Evolutionary conservation across 176 grass and related monocot species (phyloP).

Genomic region (Avena atlantica): DNA sequence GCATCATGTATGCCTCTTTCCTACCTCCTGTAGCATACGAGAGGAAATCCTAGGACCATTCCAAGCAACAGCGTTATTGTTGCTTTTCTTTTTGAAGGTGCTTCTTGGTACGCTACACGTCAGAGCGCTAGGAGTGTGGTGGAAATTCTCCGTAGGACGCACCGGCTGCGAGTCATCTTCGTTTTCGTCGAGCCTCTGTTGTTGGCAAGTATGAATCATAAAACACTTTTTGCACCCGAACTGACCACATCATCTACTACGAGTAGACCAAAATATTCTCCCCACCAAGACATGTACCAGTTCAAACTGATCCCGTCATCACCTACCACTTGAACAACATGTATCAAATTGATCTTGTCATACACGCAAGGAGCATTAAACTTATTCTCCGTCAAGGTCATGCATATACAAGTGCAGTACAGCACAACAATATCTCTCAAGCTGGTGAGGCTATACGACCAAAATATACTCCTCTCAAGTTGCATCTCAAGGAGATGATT

Average conservation of each 20-base stretch:
- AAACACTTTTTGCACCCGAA: neutral
- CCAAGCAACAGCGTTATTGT: no score
- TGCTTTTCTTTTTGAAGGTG: no score
- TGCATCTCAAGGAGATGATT: conserved; percentile 17
- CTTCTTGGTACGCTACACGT: no score
- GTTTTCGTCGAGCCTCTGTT: no score
- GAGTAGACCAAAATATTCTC: neutral
- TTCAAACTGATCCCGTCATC: neutral
- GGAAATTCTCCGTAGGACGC: no score
- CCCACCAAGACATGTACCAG: neutral
- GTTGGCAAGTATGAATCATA: no score
- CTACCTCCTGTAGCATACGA: no score
- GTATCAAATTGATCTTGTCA: neutral
- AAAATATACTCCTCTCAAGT: neutral
- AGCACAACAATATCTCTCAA: neutral
- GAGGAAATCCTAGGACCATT: no score
- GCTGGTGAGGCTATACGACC: neutral
- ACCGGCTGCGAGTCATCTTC: no score
- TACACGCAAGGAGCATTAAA: neutral
- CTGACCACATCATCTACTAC: neutral
- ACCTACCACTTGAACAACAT: neutral
- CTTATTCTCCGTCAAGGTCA: neutral
- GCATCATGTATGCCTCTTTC: no score
- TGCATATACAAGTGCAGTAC: neutral
- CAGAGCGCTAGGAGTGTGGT: no score